phyloP scores from a whole-genome alignment of 768 basidiomycete species.

The Coprinellus micaceus region DNA sequence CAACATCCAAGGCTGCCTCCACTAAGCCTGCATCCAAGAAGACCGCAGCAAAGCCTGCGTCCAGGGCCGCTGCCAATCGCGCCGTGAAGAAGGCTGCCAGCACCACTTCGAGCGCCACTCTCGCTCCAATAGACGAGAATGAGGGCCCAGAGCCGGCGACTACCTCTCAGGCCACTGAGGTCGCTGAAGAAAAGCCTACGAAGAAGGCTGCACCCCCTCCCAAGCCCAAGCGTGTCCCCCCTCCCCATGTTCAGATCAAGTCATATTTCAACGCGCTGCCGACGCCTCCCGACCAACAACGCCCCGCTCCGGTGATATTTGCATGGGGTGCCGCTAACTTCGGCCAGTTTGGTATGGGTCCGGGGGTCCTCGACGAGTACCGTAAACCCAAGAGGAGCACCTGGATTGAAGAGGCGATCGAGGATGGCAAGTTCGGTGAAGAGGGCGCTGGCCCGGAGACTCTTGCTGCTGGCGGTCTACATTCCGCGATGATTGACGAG shows the following conservation, averaged over 20 bases:
- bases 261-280: conserved; percentile 70
- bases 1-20: conserved; percentile 12
- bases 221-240: background rate
- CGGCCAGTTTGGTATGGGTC: conserved; percentile 93
- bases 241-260: conserved; percentile 37
- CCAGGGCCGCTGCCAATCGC: conserved; percentile 5
- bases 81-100: background rate
- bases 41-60: conserved; percentile 15
- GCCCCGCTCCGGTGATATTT: conserved; percentile 73
- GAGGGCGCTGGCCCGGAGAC: conserved; percentile 77
- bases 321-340: conserved; percentile 92
- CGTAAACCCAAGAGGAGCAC: conserved; percentile 70
- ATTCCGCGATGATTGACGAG: conserved; percentile 85
- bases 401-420: conserved; percentile 75
- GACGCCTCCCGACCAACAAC: conserved; percentile 46
- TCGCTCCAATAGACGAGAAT: conserved; percentile 2
- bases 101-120: conserved; percentile 2
- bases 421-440: conserved; percentile 66
- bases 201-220: conserved; percentile 21
- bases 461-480: conserved; percentile 82
- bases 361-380: conserved; percentile 65
- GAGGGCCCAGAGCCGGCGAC: background rate
- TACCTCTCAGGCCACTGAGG: conserved; percentile 18
- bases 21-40: conserved; percentile 19
- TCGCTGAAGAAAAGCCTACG: background rate